Percentiles rank a stretch among this genome's conserved stretches.
These are phyloP conservation scores for Psilocybe tampanensis DNA, from an alignment of 768 basidiomycete genomes.

Conservation along the genomic window DNA sequence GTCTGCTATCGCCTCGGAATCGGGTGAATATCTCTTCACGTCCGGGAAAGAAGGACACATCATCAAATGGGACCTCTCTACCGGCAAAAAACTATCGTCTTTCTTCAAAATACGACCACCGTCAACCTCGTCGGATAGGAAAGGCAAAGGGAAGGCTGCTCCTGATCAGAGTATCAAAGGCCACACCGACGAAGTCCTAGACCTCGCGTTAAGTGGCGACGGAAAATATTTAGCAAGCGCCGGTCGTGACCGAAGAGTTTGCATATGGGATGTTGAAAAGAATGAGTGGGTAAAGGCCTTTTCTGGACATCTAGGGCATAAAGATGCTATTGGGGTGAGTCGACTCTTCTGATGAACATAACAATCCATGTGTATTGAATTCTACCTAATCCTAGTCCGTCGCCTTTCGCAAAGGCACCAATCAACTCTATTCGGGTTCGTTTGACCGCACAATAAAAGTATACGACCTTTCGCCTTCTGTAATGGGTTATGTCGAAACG, in stretches of 20 bases:
- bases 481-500: constrained; percentile 94
- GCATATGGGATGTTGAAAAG: constrained; percentile 83
- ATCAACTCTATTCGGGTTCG: constrained; percentile 75
- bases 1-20: constrained; percentile 75
- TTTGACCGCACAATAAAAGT: constrained; percentile 90
- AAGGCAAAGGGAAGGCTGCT: constrained; percentile 57
- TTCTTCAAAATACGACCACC: constrained; percentile 58
- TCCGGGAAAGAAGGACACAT: constrained; percentile 91
- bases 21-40: constrained; percentile 78
- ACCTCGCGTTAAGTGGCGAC: constrained; percentile 83
- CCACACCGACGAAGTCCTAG: constrained; percentile 85
- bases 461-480: constrained; percentile 69
- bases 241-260: constrained; percentile 80
- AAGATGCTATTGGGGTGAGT: constrained; percentile 40
- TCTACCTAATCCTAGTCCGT: constrained; percentile 46
- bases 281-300: constrained; percentile 81
- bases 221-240: constrained; percentile 86
- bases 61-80: constrained; percentile 78
- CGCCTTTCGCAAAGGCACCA: constrained; percentile 76
- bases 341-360: constrained; percentile 4
- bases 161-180: constrained; percentile 54
- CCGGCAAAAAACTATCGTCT: constrained; percentile 58
- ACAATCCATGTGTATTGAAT: too few relatives aligned
- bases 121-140: constrained; percentile 42
- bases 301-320: constrained; percentile 74